phyloP scores from a whole-genome alignment of 1,284 basidiomycete genomes.

The Irpex rosettiformis region DNA sequence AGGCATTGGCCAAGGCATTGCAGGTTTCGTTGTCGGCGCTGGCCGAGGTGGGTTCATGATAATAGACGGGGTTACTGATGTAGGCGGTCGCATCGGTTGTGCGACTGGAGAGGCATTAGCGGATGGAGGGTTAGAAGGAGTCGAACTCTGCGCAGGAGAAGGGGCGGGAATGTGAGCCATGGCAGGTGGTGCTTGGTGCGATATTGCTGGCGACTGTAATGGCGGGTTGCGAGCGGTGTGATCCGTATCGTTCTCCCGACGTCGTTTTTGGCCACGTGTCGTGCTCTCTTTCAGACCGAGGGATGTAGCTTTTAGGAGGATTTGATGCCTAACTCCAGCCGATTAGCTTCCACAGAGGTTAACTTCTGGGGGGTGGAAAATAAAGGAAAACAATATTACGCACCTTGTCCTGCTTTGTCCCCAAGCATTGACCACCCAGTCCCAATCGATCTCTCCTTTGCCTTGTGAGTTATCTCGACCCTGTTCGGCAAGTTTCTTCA shows the following conservation, averaged over 20 bases:
- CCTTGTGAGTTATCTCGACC: conserved; percentile 40
- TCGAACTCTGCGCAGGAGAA: conserved; percentile 29
- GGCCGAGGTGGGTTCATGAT: conserved; percentile 20
- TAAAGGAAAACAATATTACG: conserved; percentile 14
- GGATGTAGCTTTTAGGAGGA: conserved; percentile 72
- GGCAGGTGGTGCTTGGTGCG: conserved; percentile 7
- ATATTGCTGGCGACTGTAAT: conserved; percentile 3
- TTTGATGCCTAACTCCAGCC: conserved; percentile 56
- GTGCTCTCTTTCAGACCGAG: conserved; percentile 72
- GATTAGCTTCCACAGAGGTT: conserved; percentile 6
- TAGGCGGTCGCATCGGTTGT: conserved; percentile 25
- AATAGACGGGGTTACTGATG: conserved; percentile 19
- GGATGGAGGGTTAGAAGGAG: conserved; percentile 22
- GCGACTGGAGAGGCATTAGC: conserved; percentile 25
- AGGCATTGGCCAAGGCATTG: conserved; percentile 41
- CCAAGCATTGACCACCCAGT: conserved; percentile 68
- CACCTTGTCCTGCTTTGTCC: conserved; percentile 68
- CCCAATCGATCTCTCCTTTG: conserved; percentile 70
- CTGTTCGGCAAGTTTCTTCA: conserved; percentile 65
- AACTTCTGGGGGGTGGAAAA: conserved; percentile 1
- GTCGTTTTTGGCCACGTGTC: conserved; percentile 58
- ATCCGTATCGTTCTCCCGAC: conserved; percentile 43
- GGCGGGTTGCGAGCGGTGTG: conserved; percentile 10
- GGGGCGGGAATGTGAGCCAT: conserved; percentile 11
- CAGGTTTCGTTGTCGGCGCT: conserved; percentile 17